A percentile compares a stretch with the other conserved stretches of the same genome.
These are phyloP conservation scores for Malassezia japonica DNA, from an alignment of 1,284 basidiomycete species.

Conservation along the genomic window DNA sequence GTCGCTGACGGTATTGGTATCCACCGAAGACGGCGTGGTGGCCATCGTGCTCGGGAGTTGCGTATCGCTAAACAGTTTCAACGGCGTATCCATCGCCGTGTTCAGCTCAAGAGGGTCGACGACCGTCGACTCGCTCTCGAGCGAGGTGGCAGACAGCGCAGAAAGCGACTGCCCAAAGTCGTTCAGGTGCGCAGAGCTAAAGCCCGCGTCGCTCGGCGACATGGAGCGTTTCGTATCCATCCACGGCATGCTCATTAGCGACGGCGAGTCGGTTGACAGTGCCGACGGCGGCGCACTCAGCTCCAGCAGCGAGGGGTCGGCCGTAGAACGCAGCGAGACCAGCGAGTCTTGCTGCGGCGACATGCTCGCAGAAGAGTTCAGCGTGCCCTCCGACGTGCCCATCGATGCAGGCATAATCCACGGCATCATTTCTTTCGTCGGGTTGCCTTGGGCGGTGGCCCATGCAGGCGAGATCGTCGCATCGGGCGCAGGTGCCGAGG, in stretches of 20 bases:
- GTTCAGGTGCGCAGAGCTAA: not conserved
- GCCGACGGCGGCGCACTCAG: conserved; percentile 1
- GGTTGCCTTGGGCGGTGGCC: not conserved
- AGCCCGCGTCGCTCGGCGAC: not conserved
- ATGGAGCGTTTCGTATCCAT: not conserved
- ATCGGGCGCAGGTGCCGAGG: conserved; percentile 1
- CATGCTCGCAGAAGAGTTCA: not conserved
- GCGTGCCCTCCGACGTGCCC: not conserved
- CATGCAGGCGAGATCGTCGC: conserved; percentile 5
- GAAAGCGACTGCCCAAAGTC: not conserved
- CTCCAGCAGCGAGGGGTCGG: conserved; percentile 15
- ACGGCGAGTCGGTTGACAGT: not conserved
- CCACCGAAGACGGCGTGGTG: conserved; percentile 9
- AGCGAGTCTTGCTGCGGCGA: conserved; percentile 5
- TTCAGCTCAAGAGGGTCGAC: conserved; percentile 8
- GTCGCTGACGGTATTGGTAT: conserved; percentile 9
- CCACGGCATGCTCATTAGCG: conserved; percentile 5
- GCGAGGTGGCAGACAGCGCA: not conserved
- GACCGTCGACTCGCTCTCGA: not conserved
- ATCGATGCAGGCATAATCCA: conserved; percentile 6
- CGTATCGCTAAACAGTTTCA: conserved; percentile 17
- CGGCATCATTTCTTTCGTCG: conserved; percentile 10
- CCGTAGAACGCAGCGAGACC: conserved; percentile 11
- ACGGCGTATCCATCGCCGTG: conserved; percentile 11
- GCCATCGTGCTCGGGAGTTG: not conserved